phyloP scores from a whole-genome alignment of 805 yeast genomes.

The Metschnikowia dekortorum region DNA sequence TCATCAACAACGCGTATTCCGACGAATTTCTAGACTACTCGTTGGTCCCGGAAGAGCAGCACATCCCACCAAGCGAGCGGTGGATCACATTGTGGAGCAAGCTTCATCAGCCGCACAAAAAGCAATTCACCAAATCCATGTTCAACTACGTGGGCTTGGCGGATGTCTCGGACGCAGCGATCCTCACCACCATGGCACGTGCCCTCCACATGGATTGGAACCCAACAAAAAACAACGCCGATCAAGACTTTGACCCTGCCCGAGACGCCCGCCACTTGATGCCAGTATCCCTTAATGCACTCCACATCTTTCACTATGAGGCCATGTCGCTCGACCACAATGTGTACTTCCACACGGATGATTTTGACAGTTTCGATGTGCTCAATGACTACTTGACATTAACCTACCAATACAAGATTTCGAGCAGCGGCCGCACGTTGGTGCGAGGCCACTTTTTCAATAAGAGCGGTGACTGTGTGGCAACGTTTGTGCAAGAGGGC shows the following conservation, averaged over 20 bases:
- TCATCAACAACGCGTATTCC: conserved; percentile 33
- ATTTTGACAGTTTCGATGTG: conserved; percentile 24
- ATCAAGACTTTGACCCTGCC: conserved; percentile 28
- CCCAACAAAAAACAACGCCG: conserved; percentile 30
- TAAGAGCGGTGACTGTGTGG: conserved; percentile 28
- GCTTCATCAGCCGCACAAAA: conserved; percentile 21
- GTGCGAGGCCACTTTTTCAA: conserved; percentile 36
- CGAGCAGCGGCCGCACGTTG: conserved; percentile 32
- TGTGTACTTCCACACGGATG: conserved; percentile 35
- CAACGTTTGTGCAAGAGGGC: conserved; percentile 41
- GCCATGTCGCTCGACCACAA: conserved; percentile 46
- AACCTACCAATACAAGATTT: conserved; percentile 32
- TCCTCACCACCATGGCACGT: conserved; percentile 40
- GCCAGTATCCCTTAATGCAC: conserved; percentile 11
- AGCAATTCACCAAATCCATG: conserved; percentile 21
- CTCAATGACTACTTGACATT: conserved; percentile 36
- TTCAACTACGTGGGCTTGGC: conserved; percentile 36
- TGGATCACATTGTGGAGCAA: conserved; percentile 41
- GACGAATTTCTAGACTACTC: conserved; percentile 32
- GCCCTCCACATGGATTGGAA: conserved; percentile 41
- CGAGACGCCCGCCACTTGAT: conserved; percentile 29
- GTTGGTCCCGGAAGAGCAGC: conserved; percentile 33
- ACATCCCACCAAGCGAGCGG: conserved; percentile 28
- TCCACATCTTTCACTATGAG: conserved; percentile 34
- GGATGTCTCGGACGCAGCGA: conserved; percentile 34